Percentiles rank a stretch among this genome's conserved stretches.
Evolutionary conservation across 352 stramenopile genomes (phyloP).

Genomic region (Aphanomyces euteiches): DNA sequence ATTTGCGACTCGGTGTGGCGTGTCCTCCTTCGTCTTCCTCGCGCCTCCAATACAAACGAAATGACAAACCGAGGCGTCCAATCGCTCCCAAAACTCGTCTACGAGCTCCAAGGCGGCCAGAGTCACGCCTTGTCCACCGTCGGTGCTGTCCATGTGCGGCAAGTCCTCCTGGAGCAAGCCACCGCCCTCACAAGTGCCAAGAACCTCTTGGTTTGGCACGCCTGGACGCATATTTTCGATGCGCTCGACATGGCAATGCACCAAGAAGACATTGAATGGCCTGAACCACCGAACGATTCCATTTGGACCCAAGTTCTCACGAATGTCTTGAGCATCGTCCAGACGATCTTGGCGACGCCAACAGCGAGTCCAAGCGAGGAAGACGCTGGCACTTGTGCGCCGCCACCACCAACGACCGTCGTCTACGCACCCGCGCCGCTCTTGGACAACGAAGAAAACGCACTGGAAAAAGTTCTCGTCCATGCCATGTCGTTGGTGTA

Average conservation of each 20-base stretch:
- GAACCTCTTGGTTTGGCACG: constrained; percentile 7
- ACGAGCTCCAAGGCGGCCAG: not conserved
- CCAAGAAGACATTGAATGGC: not conserved
- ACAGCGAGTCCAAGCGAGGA: not conserved
- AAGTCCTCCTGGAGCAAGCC: not conserved
- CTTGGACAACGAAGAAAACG: constrained; percentile 2
- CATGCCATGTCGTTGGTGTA: constrained; percentile 16
- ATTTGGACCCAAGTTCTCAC: not conserved
- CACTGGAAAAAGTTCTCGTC: not conserved
- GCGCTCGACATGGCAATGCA: not conserved
- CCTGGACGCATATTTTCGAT: not conserved
- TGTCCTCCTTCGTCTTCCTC: constrained; percentile 1
- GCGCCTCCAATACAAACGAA: not conserved
- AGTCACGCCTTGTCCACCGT: not conserved
- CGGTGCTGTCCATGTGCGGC: not conserved
- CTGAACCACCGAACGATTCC: not conserved
- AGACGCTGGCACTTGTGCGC: no score
- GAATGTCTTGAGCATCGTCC: constrained; percentile 3
- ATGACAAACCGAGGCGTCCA: not conserved
- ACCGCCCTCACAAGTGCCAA: constrained; percentile 4
- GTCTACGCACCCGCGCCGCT: constrained; percentile 1
- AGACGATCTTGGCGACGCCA: not conserved
- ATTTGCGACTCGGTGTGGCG: constrained; percentile 14
- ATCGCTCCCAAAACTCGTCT: not conserved
- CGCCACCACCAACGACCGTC: not conserved